A percentile compares a stretch with the other conserved stretches of the same genome.
phyloP scores from a whole-genome alignment of 768 basidiomycete genomes.

The Sistotremastrum suecicum region DNA sequence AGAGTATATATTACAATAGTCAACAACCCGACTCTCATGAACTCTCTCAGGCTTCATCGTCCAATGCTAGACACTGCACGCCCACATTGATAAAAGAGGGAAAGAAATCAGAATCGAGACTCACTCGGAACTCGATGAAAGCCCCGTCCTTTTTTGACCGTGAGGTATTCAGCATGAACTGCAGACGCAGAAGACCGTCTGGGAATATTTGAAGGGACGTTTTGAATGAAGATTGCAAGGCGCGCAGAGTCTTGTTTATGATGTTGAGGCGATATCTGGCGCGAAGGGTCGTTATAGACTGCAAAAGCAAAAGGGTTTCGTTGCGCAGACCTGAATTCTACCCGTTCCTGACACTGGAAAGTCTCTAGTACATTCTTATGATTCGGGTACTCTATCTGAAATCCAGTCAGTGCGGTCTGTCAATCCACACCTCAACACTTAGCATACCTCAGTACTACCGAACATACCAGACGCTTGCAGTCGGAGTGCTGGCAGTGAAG shows the following conservation, averaged over 20 bases:
- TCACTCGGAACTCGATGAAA: no score
- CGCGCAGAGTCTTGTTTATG: slow-evolving; percentile 54
- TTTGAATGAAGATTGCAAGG: slow-evolving; percentile 73
- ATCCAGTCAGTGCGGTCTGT: slow-evolving; percentile 1
- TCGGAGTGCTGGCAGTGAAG: slow-evolving; percentile 29
- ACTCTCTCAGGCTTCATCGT: not conserved
- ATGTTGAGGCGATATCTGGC: slow-evolving; percentile 74
- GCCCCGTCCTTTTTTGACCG: no score
- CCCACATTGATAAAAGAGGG: not conserved
- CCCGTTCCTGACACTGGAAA: slow-evolving; percentile 60
- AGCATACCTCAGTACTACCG: slow-evolving; percentile 67
- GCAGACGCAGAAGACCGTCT: slow-evolving; percentile 72
- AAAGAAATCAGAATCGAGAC: not conserved
- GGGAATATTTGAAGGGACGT: slow-evolving; percentile 79
- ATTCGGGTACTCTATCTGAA: slow-evolving; percentile 90
- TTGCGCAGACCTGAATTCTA: slow-evolving; percentile 53
- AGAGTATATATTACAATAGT: not conserved
- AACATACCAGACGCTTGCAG: slow-evolving; percentile 73
- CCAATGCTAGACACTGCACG: slow-evolving; percentile 2
- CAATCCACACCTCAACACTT: not conserved
- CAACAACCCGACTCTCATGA: not conserved
- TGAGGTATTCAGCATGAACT: slow-evolving; percentile 54
- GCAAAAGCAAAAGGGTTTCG: not conserved
- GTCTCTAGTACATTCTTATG: slow-evolving; percentile 83
- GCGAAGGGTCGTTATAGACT: not conserved